A percentile compares a stretch with the other conserved stretches of the same genome.
These are phyloP conservation scores for Lathyrus aphaca DNA, from an alignment of 306 rosid genomes.

Conservation along the genomic window DNA sequence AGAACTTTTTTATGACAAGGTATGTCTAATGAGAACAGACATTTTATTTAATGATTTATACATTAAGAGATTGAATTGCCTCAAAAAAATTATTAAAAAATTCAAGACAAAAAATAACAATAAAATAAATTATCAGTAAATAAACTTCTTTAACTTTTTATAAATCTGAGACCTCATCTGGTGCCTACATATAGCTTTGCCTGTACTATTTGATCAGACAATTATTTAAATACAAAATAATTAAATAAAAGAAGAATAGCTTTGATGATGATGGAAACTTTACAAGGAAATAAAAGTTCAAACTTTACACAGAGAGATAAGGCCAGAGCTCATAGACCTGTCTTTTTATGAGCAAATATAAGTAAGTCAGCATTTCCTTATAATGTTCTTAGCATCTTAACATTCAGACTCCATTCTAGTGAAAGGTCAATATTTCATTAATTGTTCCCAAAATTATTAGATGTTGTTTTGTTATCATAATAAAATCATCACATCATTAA, in stretches of 20 bases:
- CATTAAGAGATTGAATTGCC: no score
- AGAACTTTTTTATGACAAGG: no score
- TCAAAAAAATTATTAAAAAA: no score
- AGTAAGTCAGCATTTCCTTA: slow-evolving; percentile 40
- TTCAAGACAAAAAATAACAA: no score
- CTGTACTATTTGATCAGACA: slow-evolving; percentile 10
- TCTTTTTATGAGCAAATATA: slow-evolving; percentile 27
- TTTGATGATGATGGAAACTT: slow-evolving; percentile 26
- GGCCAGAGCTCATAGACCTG: slow-evolving; percentile 23
- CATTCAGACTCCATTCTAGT: slow-evolving; percentile 26
- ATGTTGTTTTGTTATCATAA: not conserved
- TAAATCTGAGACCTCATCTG: not conserved
- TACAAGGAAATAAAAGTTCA: slow-evolving; percentile 23
- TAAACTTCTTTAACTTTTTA: not conserved
- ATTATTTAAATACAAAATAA: no score
- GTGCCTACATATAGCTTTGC: slow-evolving; percentile 2
- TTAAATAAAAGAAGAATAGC: not conserved
- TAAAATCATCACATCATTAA: not conserved
- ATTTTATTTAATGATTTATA: no score
- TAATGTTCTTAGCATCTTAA: slow-evolving; percentile 26
- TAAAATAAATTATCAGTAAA: no score
- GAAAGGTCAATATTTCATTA: slow-evolving; percentile 28
- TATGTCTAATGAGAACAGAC: no score
- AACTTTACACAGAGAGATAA: slow-evolving; percentile 22
- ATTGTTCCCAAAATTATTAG: not conserved